A percentile compares a stretch with the other conserved stretches of the same genome.
phyloP scores from a whole-genome alignment of 805 yeast genomes.

The Ogataea angusta region DNA sequence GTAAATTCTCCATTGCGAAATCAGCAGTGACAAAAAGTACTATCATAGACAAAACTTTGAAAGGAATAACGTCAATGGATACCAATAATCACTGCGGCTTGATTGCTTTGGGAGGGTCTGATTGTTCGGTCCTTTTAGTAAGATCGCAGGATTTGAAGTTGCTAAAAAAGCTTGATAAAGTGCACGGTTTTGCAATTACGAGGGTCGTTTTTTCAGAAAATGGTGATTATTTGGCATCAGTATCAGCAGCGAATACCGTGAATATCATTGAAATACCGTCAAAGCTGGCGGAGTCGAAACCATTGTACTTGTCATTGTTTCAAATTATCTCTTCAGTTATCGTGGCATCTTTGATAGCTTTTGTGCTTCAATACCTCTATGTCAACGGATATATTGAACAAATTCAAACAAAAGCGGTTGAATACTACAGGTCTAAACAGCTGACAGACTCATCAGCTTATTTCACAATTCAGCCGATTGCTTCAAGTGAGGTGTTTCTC shows the following conservation, averaged over 20 bases:
- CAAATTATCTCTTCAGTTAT: slow-evolving; percentile 27
- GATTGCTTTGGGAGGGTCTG: slow-evolving; percentile 60
- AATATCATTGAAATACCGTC: slow-evolving; percentile 60
- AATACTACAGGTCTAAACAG: slow-evolving; percentile 23
- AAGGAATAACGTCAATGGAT: slow-evolving; percentile 56
- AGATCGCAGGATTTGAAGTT: slow-evolving; percentile 49
- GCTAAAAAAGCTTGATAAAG: slow-evolving; percentile 50
- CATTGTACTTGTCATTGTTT: slow-evolving; percentile 29
- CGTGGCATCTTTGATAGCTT: slow-evolving; percentile 24
- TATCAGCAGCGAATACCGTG: slow-evolving; percentile 74
- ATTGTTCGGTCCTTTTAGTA: slow-evolving; percentile 60
- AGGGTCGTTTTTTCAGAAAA: slow-evolving; percentile 64
- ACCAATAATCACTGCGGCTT: slow-evolving; percentile 36
- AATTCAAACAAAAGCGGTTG: slow-evolving; percentile 19
- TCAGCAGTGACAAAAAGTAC: slow-evolving; percentile 41
- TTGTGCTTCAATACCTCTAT: slow-evolving; percentile 28
- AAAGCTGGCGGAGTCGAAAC: slow-evolving; percentile 40
- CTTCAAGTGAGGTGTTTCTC: slow-evolving; percentile 18
- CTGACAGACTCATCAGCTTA: slow-evolving; percentile 33
- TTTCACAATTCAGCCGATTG: slow-evolving; percentile 33
- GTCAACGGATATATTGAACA: slow-evolving; percentile 28
- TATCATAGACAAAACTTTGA: slow-evolving; percentile 44
- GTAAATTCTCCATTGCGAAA: slow-evolving; percentile 42
- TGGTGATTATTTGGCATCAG: slow-evolving; percentile 65
- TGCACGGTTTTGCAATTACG: slow-evolving; percentile 79